A percentile compares a stretch with the other conserved stretches of the same genome.
Evolutionary conservation across 257 asterid species (phyloP).

Genomic region (Cynanchum wilfordii): DNA sequence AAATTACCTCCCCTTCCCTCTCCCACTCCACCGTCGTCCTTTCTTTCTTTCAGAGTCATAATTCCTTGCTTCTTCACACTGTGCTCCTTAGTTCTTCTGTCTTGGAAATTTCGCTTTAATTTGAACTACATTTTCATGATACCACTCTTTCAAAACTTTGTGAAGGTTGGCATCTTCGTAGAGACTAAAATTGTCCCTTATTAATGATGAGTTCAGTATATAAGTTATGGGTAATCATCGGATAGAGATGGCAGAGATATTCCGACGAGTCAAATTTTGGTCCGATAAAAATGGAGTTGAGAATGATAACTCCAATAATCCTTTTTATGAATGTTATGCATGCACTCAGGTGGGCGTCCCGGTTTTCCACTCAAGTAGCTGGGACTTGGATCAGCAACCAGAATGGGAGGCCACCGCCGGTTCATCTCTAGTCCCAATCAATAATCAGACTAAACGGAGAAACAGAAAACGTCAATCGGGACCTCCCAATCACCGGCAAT

Average conservation of each 20-base stretch:
- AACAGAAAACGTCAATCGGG: neutral
- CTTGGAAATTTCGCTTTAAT: neutral
- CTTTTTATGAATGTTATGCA: slow-evolving; percentile 7
- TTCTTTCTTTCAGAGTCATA: neutral
- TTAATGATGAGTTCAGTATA: too few species aligned
- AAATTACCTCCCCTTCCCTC: neutral
- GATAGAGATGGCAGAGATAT: slow-evolving; percentile 12
- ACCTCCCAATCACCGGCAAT: slow-evolving; percentile 9
- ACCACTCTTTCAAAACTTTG: too few species aligned
- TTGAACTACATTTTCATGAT: neutral
- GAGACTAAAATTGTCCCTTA: too few species aligned
- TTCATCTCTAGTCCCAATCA: neutral
- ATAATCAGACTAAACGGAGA: neutral
- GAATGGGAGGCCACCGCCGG: slow-evolving; percentile 2
- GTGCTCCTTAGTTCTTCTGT: neutral
- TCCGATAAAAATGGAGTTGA: slow-evolving; percentile 4
- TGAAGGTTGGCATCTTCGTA: too few species aligned
- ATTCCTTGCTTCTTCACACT: neutral
- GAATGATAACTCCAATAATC: neutral
- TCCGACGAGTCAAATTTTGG: neutral
- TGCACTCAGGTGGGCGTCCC: slow-evolving; percentile 20
- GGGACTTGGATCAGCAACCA: slow-evolving; percentile 14
- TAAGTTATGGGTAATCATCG: neutral
- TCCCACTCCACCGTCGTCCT: neutral
- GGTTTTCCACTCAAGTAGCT: slow-evolving; percentile 14